Evolutionary conservation across 805 yeast species (phyloP), one percentile per base, ranked within the genome.

Genomic region (Wickerhamiella kurtzmanii): DNA sequence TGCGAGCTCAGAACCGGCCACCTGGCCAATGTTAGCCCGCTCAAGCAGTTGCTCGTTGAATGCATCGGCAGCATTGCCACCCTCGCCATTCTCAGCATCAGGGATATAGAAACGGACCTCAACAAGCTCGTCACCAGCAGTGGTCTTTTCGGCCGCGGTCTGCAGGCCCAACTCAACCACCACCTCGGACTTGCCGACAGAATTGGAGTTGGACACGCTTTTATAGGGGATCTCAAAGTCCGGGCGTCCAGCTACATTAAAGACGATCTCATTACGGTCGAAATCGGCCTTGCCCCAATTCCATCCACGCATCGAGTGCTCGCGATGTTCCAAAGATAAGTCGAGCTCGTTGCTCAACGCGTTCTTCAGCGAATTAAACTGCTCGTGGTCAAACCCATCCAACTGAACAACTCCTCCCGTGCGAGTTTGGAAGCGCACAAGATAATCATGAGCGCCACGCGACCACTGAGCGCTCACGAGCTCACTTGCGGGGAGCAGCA

Each of bases 221-320:
- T 73, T 58, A 62, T 87, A 92, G 2, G 97, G 96, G 40, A 92
- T 67, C 66, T 92, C 98, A 63, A 89, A 89, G 11, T 81, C 76
- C 2, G 98, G 97, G 58, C 83, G 80, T 55, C 86, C 86, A 59
- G 83, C 83, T 19, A 88, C 79, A 48, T 79, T 77, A 65, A 92
- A 88, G 22, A 85, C 76, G 63, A 92, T 70, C 64, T 92, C 98
- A 56, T 86, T 84, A 63, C 95, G 76, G 18, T 94, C 95, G 61
- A 92, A 76, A 62, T 88, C 95, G 15, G 89, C 73, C 53, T 81
- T 79, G 46, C 99, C 99, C 98, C 98, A 92, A 65, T 92, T 92
- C 98, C 98, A 92, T 28, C 99, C 99, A 67, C 96, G 77, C 53
- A 92, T 69, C 3, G 96, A 82, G 65, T 92, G 98, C 58, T 89